Conservation (phyloP, 805 yeast species). For the Zygotorulaspora florentina region DNA sequence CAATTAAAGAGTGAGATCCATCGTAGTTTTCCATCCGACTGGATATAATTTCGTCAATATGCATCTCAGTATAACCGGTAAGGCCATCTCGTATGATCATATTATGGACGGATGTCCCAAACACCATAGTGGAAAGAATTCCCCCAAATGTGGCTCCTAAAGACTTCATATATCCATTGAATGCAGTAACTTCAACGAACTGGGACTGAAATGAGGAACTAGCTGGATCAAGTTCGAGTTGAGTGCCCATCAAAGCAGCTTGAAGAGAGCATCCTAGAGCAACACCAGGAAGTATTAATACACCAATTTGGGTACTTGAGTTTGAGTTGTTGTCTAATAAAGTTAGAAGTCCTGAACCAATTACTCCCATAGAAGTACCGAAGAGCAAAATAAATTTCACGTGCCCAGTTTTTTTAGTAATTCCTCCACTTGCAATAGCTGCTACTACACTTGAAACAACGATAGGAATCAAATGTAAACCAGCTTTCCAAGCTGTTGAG, state of each 20-base stretch:
- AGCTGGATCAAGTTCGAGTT: constrained; percentile 21
- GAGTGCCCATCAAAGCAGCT: constrained; percentile 28
- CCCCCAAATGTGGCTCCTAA: constrained; percentile 23
- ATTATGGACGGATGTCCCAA: background rate
- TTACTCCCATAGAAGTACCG: constrained; percentile 29
- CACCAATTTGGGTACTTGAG: constrained; percentile 32
- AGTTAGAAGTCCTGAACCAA: constrained; percentile 36
- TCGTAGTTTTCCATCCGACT: constrained; percentile 7
- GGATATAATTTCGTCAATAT: background rate
- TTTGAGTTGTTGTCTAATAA: constrained; percentile 32
- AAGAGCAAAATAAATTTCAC: constrained; percentile 35
- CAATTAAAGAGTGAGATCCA: constrained; percentile 17
- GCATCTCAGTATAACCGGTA: background rate
- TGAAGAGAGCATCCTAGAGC: constrained; percentile 36
- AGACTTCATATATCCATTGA: constrained; percentile 21
- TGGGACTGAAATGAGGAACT: constrained; percentile 11
- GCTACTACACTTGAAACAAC: constrained; percentile 19
- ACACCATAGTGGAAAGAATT: constrained; percentile 15
- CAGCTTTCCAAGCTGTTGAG: constrained; percentile 19
- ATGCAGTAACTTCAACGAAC: constrained; percentile 21
- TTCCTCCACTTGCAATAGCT: constrained; percentile 24
- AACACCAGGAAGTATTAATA: constrained; percentile 36
- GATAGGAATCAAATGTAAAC: constrained; percentile 18
- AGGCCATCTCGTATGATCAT: background rate
- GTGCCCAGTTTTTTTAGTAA: constrained; percentile 32